Conservation (phyloP, 495 filamentous ascomycete genomes). For the Annulohypoxylon moriforme region DNA sequence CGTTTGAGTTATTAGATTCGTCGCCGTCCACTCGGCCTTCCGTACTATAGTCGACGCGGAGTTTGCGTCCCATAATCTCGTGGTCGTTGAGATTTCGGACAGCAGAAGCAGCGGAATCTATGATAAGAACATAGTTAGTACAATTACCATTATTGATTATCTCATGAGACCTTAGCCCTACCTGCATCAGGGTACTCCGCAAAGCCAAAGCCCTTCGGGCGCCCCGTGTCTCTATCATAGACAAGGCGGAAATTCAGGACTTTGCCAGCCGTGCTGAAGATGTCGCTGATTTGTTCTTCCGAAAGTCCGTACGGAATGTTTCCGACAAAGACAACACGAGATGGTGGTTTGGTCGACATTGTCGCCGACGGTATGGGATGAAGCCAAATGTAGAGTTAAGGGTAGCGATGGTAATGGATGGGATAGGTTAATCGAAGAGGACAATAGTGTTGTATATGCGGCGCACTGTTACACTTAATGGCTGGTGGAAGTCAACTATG, state of each 20-base stretch:
- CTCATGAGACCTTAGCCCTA: conserved; percentile 38
- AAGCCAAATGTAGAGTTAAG: neutral
- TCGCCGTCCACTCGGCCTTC: conserved; percentile 83
- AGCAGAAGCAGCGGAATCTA: conserved; percentile 90
- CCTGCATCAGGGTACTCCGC: conserved; percentile 87
- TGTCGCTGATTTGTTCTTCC: conserved; percentile 93
- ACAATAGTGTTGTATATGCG: neutral
- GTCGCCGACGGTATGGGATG: conserved; percentile 20
- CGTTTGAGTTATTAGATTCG: conserved; percentile 56
- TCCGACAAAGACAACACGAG: conserved; percentile 80
- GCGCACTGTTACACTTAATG: neutral
- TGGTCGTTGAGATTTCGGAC: conserved; percentile 96
- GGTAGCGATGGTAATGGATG: conserved; percentile 11
- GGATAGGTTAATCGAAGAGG: neutral
- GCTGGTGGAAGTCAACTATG: neutral
- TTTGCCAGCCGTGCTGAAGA: conserved; percentile 86
- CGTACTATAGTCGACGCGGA: conserved; percentile 94
- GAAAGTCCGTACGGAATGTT: conserved; percentile 89
- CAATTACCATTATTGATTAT: neutral
- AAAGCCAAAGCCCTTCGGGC: conserved; percentile 96
- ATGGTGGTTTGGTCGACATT: conserved; percentile 65
- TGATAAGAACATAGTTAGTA: conserved; percentile 30
- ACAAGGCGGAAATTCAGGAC: conserved; percentile 94
- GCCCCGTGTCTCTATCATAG: conserved; percentile 94
- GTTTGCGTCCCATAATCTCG: conserved; percentile 94